Evolutionary conservation across 257 asterid species (phyloP).

Genomic region (Ilex asprella): DNA sequence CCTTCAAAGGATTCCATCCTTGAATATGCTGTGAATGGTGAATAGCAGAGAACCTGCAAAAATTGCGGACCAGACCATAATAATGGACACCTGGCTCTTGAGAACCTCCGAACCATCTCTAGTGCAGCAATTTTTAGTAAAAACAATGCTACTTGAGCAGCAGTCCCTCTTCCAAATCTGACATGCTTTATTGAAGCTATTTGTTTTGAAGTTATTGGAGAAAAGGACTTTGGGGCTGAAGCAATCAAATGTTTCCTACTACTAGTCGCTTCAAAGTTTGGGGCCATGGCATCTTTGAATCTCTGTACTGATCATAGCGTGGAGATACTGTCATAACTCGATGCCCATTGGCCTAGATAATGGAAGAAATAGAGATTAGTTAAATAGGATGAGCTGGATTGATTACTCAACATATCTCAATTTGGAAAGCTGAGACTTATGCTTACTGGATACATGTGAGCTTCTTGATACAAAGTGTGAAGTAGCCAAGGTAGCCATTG

Average conservation of each 20-base stretch:
- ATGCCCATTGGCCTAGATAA: slow-evolving; percentile 63
- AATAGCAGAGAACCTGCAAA: slow-evolving; percentile 72
- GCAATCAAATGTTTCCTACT: slow-evolving; percentile 33
- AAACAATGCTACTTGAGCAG: slow-evolving; percentile 52
- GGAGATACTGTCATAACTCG: slow-evolving; percentile 90
- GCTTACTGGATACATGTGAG: slow-evolving; percentile 33
- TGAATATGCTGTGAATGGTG: slow-evolving; percentile 87
- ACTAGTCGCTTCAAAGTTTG: slow-evolving; percentile 32
- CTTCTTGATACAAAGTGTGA: slow-evolving; percentile 60
- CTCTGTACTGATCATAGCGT: slow-evolving; percentile 91
- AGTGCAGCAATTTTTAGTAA: slow-evolving; percentile 68
- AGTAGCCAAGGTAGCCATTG: slow-evolving; percentile 62
- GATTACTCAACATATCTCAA: background rate
- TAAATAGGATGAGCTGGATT: background rate
- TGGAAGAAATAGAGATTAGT: background rate
- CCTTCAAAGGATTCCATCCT: slow-evolving; percentile 72
- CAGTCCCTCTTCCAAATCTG: slow-evolving; percentile 45
- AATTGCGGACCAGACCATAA: slow-evolving; percentile 85
- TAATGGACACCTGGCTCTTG: slow-evolving; percentile 71
- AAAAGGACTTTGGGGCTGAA: slow-evolving; percentile 41
- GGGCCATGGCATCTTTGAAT: no score
- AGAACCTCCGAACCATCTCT: slow-evolving; percentile 76
- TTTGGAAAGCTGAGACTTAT: background rate
- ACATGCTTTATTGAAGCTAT: slow-evolving; percentile 31
- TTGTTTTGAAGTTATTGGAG: slow-evolving; percentile 29